Evolutionary conservation across 2,329 filamentous ascomycete species (phyloP), one percentile per base, ranked within the genome.

Genomic region (Paecilomyces sp.): DNA sequence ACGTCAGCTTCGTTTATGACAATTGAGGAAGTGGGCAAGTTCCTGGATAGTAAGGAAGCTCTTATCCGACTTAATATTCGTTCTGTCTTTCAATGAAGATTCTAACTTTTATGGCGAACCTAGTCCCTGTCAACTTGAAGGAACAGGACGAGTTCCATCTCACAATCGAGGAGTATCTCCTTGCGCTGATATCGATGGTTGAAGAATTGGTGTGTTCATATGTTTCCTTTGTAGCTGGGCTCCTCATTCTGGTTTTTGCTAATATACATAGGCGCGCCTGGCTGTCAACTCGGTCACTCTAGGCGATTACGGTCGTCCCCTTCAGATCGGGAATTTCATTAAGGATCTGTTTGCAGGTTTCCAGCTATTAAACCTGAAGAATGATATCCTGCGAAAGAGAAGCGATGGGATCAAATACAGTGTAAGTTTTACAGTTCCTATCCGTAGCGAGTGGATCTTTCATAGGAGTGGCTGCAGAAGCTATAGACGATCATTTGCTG

Each of bases 321-420:
- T 96, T 58, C 87, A 90, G 72, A 97, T 97, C 75, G 91, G 89
- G 73, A 84, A 86, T 64, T 97, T 97, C 73, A 87, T 97, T 79
- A 97, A 97, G 79, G 92, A 97, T 71, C 78, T 99, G 41, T 93
- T 96, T 68, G 91, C 92, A 2, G 94, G 93, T 15, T 99, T 99
- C 78, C 94, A 97, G 82, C 85, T 97, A 66, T 84, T 99, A 66
- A 99, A 99, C 74, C 81, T 99, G 67, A 97, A 97, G 83, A 99
- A 99, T 70, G 94, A 99, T 74, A 87, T 87, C 24, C 77, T 99
- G 70, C 85, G 94, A 61, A 91, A 92, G 78, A 84, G 91, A 63
- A 91, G 91, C 59, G 94, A 99, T 77, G 89, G 88, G 4, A 89
- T 99, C 76, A 99, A 99, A 81, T 99, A 99, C 73, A 88, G 89